A percentile compares a stretch with the other conserved stretches of the same genome.
phyloP scores from a whole-genome alignment of 352 stramenopile genomes.

The Globisporangium nagaii region DNA sequence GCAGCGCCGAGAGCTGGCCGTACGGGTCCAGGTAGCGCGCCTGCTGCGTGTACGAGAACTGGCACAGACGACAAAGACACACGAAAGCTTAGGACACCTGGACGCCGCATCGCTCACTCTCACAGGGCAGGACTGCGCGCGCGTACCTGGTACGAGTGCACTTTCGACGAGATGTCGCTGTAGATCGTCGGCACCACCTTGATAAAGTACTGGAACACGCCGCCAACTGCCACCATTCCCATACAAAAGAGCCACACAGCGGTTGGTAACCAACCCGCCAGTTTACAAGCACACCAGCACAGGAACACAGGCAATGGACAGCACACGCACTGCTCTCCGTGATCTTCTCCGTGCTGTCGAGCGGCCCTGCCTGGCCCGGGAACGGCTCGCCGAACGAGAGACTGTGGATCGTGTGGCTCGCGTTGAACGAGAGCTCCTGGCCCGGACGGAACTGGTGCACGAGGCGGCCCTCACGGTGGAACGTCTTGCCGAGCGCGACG shows the following conservation, averaged over 20 bases:
- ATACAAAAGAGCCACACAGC: conserved; percentile 7
- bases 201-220: conserved; percentile 86
- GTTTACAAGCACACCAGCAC: too few relatives aligned
- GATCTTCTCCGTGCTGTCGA: conserved; percentile 57
- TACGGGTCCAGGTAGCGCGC: conserved; percentile 61
- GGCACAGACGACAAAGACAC: background rate
- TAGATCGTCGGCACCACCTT: conserved; percentile 87
- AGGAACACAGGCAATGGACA: too few relatives aligned
- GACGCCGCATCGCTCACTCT: background rate
- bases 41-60: conserved; percentile 86
- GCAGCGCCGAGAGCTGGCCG: conserved; percentile 65
- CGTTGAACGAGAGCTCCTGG: conserved; percentile 75
- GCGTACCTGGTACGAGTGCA: conserved; percentile 65
- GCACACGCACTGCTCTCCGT: conserved; percentile 29
- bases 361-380: conserved; percentile 25
- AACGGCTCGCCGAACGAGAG: conserved; percentile 68
- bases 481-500: conserved; percentile 73
- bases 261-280: too few relatives aligned
- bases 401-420: conserved; percentile 73
- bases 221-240: conserved; percentile 34
- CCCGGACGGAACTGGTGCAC: conserved; percentile 82
- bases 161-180: conserved; percentile 58
- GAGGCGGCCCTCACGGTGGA: conserved; percentile 68
- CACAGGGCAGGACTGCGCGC: background rate
- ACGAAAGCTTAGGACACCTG: too few relatives aligned